These are phyloP conservation scores for Didymosphaeria variabile DNA, from an alignment of 2,329 filamentous ascomycete genomes.

Conservation along the genomic window DNA sequence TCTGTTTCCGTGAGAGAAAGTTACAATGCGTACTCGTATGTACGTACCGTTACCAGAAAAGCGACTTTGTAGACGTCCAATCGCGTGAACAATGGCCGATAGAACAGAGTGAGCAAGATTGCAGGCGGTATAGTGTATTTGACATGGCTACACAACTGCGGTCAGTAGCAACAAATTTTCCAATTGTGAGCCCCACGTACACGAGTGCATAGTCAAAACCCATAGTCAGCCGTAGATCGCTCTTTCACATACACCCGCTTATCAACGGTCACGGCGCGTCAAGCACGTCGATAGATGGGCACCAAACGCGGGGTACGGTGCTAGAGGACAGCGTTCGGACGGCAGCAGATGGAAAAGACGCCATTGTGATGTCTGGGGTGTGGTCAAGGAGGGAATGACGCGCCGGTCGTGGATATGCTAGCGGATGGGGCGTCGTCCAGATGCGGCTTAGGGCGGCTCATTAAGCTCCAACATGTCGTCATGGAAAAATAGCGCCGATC, in stretches of 20 bases:
- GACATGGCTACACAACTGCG: constrained; percentile 61
- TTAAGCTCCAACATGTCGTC: constrained; percentile 39
- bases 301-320: constrained; percentile 28
- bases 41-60: constrained; percentile 63
- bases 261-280: constrained; percentile 11
- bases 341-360: constrained; percentile 22
- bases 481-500: constrained; percentile 29
- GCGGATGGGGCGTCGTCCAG: constrained; percentile 1
- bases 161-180: constrained; percentile 1
- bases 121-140: constrained; percentile 74
- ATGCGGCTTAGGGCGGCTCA: constrained; percentile 23
- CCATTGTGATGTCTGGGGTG: constrained; percentile 17
- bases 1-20: constrained; percentile 47
- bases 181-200: constrained; percentile 54
- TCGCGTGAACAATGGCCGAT: constrained; percentile 68
- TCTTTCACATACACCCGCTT: constrained; percentile 20
- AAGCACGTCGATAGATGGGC: constrained; percentile 28
- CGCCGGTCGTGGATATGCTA: neutral
- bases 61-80: constrained; percentile 70
- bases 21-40: constrained; percentile 7
- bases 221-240: constrained; percentile 52
- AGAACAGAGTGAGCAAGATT: constrained; percentile 65
- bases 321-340: constrained; percentile 30
- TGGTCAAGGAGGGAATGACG: neutral
- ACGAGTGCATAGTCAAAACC: constrained; percentile 70